Conservation (phyloP, 306 rosid species). For the Cucumis hystrix region DNA sequence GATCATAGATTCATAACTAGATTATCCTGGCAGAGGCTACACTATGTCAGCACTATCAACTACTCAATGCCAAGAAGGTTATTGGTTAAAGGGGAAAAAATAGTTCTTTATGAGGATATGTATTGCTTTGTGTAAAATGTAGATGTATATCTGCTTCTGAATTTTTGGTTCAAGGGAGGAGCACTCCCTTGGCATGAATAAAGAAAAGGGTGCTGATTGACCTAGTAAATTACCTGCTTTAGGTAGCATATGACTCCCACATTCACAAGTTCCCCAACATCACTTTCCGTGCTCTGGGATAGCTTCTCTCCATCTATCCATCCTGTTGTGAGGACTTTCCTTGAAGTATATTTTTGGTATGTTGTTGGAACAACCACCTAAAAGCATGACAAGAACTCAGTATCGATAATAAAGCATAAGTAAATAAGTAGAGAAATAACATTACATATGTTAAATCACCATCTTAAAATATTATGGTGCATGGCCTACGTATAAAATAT, state of each 20-base stretch:
- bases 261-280: constrained; percentile 89
- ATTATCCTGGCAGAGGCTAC: not conserved
- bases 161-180: not conserved
- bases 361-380: constrained; percentile 95
- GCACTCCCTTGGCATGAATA: not conserved
- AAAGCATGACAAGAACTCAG: constrained; percentile 9
- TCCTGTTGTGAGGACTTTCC: constrained; percentile 86
- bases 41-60: not conserved
- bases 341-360: constrained; percentile 69
- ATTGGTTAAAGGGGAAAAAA: not conserved
- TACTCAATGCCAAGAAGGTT: not conserved
- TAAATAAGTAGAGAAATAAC: too few relatives aligned
- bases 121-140: not conserved
- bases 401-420: not conserved
- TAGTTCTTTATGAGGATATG: not conserved
- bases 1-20: not conserved
- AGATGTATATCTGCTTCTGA: too few relatives aligned
- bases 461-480: not conserved
- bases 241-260: constrained; percentile 99
- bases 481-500: not conserved
- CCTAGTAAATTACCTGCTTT: constrained; percentile 52
- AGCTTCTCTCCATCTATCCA: constrained; percentile 95
- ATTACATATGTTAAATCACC: too few relatives aligned
- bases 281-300: constrained; percentile 92
- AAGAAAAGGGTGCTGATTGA: not conserved